Percentiles rank a stretch among this genome's conserved stretches.
These are phyloP conservation scores for Rhodotorula diobovata DNA, from an alignment of 768 basidiomycete species.

Conservation along the genomic window DNA sequence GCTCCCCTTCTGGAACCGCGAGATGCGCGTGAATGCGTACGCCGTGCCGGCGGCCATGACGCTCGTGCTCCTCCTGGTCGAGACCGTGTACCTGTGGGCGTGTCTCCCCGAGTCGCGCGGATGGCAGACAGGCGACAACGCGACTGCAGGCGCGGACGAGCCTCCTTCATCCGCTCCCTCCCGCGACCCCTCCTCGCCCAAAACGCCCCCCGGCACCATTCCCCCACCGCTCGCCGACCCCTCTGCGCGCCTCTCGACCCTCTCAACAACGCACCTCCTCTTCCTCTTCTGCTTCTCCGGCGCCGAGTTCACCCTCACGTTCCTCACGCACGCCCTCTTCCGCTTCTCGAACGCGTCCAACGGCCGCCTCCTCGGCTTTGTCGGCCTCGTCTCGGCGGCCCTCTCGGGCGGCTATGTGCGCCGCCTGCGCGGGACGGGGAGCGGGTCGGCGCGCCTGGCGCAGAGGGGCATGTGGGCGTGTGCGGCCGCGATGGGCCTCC, in stretches of 20 bases:
- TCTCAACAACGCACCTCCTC: slow-evolving; percentile 68
- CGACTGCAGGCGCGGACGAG: background rate
- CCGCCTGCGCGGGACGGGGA: slow-evolving; percentile 49
- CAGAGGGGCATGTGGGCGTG: slow-evolving; percentile 80
- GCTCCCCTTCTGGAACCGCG: background rate
- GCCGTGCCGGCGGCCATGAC: slow-evolving; percentile 83
- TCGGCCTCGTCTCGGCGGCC: slow-evolving; percentile 70
- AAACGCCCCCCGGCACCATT: background rate
- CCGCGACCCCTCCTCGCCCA: background rate
- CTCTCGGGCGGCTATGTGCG: slow-evolving; percentile 94
- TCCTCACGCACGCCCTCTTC: slow-evolving; percentile 83
- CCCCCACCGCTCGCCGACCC: slow-evolving; percentile 5
- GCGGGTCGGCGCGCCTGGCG: slow-evolving; percentile 55
- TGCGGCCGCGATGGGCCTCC: slow-evolving; percentile 62
- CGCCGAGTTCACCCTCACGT: slow-evolving; percentile 92
- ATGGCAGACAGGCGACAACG: slow-evolving; percentile 52
- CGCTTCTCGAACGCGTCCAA: slow-evolving; percentile 57
- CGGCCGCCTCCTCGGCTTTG: slow-evolving; percentile 73
- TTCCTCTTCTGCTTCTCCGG: slow-evolving; percentile 84
- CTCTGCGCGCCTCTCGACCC: slow-evolving; percentile 53
- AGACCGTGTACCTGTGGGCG: slow-evolving; percentile 71
- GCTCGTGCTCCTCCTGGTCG: slow-evolving; percentile 66
- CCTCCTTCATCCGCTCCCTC: background rate
- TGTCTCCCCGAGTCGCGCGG: slow-evolving; percentile 82
- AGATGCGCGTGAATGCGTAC: slow-evolving; percentile 67